Evolutionary conservation across 2,329 filamentous ascomycete genomes (phyloP), one percentile per base, ranked within the genome.

Genomic region (Aspergillus ochraceus): DNA sequence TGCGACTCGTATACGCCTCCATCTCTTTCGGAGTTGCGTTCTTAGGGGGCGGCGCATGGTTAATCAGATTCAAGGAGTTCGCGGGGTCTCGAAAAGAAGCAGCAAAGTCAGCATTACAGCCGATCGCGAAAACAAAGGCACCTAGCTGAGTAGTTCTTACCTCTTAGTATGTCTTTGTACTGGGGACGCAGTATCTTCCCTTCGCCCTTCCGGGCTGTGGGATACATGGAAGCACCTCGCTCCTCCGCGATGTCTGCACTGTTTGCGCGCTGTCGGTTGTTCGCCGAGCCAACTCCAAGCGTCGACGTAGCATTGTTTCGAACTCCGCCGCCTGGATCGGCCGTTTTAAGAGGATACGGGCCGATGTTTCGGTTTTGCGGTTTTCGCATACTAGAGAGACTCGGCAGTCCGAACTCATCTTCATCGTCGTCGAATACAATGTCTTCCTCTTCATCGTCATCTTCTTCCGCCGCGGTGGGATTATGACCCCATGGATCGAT

Each of bases 171-270:
- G 63, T 99, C 95, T 77, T 99, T 97, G 76, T 98, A 99, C 76
- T 99, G 95, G 54, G 95, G 95, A 64, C 95, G 87, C 22, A 99
- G 80, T 60, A 98, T 98, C 81, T 99, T 99, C 29, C 92, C 94
- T 73, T 97, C 93, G 63, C 85, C 88, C 76, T 93, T 96, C 77
- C 93, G 94, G 2, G 93, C 87, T 69, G 91, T 89, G 29, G 94
- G 94, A 71, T 98, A 98, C 62, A 86, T 88, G 14, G 91, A 87
- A 45, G 89, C 82, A 24, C 91, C 91, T 62, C 94, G 86, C 77
- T 97, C 93, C 70, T 96, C 90, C 19, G 93, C 92, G 73, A 98
- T 97, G 75, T 98, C 94, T 64, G 91, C 91, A 76, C 93, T 97
- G 77, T 96, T 89, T 26, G 91, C 90, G 60, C 90, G 88, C 55